These are phyloP conservation scores for Dryas drummondii DNA, from an alignment of 306 rosid species.

Conservation along the genomic window DNA sequence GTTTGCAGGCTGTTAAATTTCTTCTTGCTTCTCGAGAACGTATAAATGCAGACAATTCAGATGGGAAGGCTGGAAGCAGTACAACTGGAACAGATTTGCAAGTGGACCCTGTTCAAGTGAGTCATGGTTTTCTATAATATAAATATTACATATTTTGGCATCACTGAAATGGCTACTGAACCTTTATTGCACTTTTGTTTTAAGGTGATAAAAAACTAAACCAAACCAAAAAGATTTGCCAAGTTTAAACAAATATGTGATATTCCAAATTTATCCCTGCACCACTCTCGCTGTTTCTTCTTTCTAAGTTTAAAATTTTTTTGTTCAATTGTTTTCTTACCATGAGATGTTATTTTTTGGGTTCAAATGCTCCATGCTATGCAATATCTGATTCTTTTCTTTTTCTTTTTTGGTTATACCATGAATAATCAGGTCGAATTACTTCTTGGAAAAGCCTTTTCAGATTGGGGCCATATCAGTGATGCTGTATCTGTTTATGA, in stretches of 20 bases:
- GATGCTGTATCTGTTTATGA: constrained; percentile 91
- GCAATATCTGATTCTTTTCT: constrained; percentile 8
- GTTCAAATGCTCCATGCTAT: constrained; percentile 10
- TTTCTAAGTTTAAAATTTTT: not conserved
- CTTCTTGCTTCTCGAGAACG: constrained; percentile 59
- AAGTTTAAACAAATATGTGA: not conserved
- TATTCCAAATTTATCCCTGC: not conserved
- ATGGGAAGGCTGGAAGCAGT: constrained; percentile 39
- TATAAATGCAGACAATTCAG: constrained; percentile 33
- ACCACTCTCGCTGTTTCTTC: not conserved
- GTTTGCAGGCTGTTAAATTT: constrained; percentile 72
- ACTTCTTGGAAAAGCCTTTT: constrained; percentile 94
- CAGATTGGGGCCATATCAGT: constrained; percentile 88
- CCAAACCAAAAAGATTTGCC: not conserved
- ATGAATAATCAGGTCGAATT: constrained; percentile 67
- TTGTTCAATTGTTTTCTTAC: not conserved
- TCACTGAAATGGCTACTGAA: constrained; percentile 2
- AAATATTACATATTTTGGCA: constrained; percentile 10
- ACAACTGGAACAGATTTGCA: constrained; percentile 33
- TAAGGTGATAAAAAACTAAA: not conserved
- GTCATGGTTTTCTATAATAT: constrained; percentile 21
- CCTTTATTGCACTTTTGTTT: not conserved
- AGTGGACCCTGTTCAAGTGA: constrained; percentile 84
- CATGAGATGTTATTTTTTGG: not conserved
- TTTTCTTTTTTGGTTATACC: constrained; percentile 11